Evolutionary conservation across 768 basidiomycete genomes (phyloP), one percentile per base, ranked within the genome.

Genomic region (Lentinus brumalis): DNA sequence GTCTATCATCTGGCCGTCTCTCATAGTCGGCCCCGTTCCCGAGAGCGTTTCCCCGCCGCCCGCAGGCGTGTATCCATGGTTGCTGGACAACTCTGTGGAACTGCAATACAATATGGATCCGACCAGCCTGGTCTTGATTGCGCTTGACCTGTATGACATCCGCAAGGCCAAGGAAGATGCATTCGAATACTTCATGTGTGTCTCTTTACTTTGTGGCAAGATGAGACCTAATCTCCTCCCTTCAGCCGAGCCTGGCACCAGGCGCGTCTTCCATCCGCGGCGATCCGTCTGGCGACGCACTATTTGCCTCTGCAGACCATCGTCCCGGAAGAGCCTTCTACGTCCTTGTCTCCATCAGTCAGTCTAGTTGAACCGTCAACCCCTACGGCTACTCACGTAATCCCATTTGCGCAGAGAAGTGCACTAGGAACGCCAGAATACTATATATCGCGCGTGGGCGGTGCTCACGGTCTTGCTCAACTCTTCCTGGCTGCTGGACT

Each of bases 81-180:
- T 83, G 71, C 60, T 79, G 76, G 56, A 57, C 18, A 51, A 52
- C 29, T 70, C 67, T 41, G 53, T 62, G 16, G 89, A 92, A 59
- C 79, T 83, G 49, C 81, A 83, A 66, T 93, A 89, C 65, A 92
- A 93, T 65, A 91, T 93, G 89, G 91, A 93, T 71, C 86, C 91
- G 1, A 93, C 91, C 14, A 92, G 91, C 73, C 76, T 93, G 30
- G 85, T 86, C 1, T 74, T 92, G 55, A 81, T 86, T 61, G 91
- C 82, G 9, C 75, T 91, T 45, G 91, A 93, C 65, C 69, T 87
- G 42, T 82, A 83, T 50, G 91, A 92, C 70, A 90, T 93, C 51
- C 80, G 88, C 50, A 86, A 86, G 69, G 83, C 91, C 52, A 85
- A 81, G 60, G 87, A 89, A 46, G 87, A 86, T 60, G 91, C 91